phyloP scores from a whole-genome alignment of 345 rosid species.

The Clausena lansium region DNA sequence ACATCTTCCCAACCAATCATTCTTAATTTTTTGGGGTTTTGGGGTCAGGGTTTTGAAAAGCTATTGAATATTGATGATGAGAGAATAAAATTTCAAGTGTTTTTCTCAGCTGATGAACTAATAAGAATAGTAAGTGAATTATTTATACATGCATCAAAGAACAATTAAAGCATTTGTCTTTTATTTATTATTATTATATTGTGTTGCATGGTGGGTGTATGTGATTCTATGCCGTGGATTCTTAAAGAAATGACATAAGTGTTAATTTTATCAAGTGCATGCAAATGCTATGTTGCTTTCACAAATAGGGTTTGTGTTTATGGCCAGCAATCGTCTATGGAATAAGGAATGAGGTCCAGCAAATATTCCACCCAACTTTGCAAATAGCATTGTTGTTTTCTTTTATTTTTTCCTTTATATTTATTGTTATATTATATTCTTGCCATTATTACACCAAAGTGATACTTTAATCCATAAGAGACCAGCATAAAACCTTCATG shows the following conservation, averaged over 20 bases:
- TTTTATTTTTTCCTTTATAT: not conserved
- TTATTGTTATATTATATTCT: conserved; percentile 19
- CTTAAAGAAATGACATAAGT: conserved; percentile 8
- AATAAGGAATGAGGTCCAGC: conserved; percentile 41
- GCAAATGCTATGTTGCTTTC: conserved; percentile 17
- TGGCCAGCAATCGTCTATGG: conserved; percentile 14
- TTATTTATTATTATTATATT: not conserved
- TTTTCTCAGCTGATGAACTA: not conserved
- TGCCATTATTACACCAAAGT: conserved; percentile 7
- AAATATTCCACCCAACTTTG: conserved; percentile 28
- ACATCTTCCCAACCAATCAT: conserved; percentile 79
- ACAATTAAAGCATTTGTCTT: not conserved
- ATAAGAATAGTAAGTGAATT: not conserved
- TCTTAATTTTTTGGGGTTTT: not conserved
- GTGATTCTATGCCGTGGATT: conserved; percentile 16
- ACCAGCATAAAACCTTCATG: conserved; percentile 4
- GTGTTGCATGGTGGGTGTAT: conserved; percentile 14
- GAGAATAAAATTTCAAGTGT: not conserved
- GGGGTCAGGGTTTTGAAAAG: not conserved
- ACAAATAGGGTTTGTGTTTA: conserved; percentile 3
- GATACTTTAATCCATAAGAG: not conserved
- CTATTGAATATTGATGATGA: not conserved
- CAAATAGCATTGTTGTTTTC: conserved; percentile 13
- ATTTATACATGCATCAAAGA: conserved; percentile 13
- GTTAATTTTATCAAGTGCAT: not conserved